Base-by-base conservation (phyloP, 495 filamentous ascomycete genomes). In the Penicillium diatomitis region DNA sequence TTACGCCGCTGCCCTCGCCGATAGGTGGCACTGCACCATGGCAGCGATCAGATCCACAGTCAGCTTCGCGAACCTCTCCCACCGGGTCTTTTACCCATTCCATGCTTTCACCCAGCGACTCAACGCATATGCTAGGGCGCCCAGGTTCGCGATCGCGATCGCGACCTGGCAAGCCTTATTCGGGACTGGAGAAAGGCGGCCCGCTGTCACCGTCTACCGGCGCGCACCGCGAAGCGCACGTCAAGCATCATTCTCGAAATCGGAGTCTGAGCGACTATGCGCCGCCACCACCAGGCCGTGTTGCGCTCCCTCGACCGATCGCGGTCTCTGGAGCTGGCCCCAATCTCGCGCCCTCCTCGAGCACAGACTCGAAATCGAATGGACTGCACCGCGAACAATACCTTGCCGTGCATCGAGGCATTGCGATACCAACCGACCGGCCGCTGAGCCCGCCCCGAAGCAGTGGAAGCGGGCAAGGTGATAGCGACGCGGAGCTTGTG, bases 1-100 rank as follows among this genome's bases (percentile, higher is more conserved):
- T 98, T 49, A 98, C 92, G 4, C 92, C 92, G 44, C 67, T 98
- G 27, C 92, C 92, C 8, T 96, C 92, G 4, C 92, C 92, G 6
- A 76, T 96, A 36, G 71, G 87, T 49, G 76, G 77, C 6, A 83
- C 85, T 39, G 88, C 86, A 6, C 86, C 90, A n/a, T 64, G 81
- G 82, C 55, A 57, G 3, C 49, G 79, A 71, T 56, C 71, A 72
- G 58, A 69, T 71, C 66, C 51, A 60, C 70, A 57, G 61, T 79
- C 53, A 40, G 52, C 57, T 43, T 76, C 61, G 29, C 67, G 71
- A n/a, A 69, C 69, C 4, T 65, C 71, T 0, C 72, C 71, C 4
- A 55, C 56, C 0, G 50, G 55, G 3, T 74, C 70, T 8, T 54
- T 69, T 6, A 69, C 55, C 34, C 65, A 72, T 40, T 68, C 69